Evolutionary conservation across 2,329 filamentous ascomycete genomes (phyloP).

Genomic region (Acephala macrosclerotiorum): DNA sequence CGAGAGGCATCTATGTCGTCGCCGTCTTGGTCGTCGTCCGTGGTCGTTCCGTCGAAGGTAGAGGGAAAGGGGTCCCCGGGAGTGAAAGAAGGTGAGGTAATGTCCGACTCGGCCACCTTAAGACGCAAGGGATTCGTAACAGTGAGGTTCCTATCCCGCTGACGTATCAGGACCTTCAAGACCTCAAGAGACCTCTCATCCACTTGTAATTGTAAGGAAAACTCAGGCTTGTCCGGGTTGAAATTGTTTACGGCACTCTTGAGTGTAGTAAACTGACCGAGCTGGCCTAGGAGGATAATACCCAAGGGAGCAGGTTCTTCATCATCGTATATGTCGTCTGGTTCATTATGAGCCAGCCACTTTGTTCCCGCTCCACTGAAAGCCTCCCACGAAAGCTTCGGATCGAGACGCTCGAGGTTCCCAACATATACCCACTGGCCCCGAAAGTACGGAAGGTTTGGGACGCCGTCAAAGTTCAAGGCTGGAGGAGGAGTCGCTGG

Average conservation of each 20-base stretch:
- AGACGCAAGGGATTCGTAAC: no score
- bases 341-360: constrained; percentile 6
- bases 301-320: constrained; percentile 20
- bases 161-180: constrained; percentile 22
- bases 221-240: constrained; percentile 24
- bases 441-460: constrained; percentile 26
- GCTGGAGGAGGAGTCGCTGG: constrained; percentile 19
- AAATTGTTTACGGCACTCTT: constrained; percentile 25
- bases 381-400: constrained; percentile 27
- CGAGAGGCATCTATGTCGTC: no score
- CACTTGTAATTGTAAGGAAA: constrained; percentile 28
- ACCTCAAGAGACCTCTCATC: constrained; percentile 19
- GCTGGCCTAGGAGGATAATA: constrained; percentile 29
- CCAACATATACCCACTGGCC: constrained; percentile 25
- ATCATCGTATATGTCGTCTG: constrained; percentile 26
- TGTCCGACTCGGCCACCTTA: no score
- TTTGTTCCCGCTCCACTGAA: constrained; percentile 19
- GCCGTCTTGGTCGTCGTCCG: no score
- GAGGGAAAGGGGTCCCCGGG: background rate
- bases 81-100: background rate
- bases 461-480: constrained; percentile 21
- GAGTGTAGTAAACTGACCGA: constrained; percentile 23
- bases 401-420: constrained; percentile 25
- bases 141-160: no score
- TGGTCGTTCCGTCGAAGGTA: no score